Evolutionary conservation across 495 filamentous ascomycete species (phyloP).

Genomic region (Hypoxylon perforatum): DNA sequence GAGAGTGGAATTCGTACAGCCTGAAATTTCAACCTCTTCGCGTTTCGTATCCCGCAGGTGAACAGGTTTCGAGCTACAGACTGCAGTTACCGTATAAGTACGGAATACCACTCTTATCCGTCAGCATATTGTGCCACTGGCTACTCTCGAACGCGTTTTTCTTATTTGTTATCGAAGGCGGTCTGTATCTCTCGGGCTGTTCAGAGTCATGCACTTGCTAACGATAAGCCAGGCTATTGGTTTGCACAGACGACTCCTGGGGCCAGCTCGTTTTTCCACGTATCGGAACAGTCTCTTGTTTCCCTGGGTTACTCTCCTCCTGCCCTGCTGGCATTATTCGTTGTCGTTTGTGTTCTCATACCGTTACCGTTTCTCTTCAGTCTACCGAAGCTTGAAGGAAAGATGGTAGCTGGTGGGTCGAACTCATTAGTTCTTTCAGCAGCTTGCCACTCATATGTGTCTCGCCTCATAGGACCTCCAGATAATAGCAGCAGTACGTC

Average conservation of each 20-base stretch:
- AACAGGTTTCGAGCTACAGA: slow-evolving; percentile 32
- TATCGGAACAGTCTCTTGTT: background rate
- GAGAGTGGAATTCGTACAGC: slow-evolving; percentile 32
- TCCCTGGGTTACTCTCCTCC: slow-evolving; percentile 7
- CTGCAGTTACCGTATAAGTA: slow-evolving; percentile 24
- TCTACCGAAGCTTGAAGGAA: slow-evolving; percentile 5
- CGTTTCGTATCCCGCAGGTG: slow-evolving; percentile 26
- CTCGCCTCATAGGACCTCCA: background rate
- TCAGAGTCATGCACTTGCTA: background rate
- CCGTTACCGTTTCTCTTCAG: slow-evolving; percentile 9
- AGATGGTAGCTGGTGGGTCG: slow-evolving; percentile 14
- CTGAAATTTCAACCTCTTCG: slow-evolving; percentile 19
- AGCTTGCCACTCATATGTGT: slow-evolving; percentile 9
- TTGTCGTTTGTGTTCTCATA: slow-evolving; percentile 4
- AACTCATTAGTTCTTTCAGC: slow-evolving; percentile 19
- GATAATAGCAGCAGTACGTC: background rate
- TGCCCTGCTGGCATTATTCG: slow-evolving; percentile 1
- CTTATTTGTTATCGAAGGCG: slow-evolving; percentile 6
- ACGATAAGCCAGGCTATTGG: background rate
- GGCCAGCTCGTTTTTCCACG: slow-evolving; percentile 1
- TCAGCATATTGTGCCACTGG: slow-evolving; percentile 40
- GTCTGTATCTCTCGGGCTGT: background rate
- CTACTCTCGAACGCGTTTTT: background rate
- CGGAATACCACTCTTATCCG: slow-evolving; percentile 38
- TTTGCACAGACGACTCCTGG: background rate